Evolutionary conservation across 2,329 filamentous ascomycete genomes (phyloP), one percentile per base, ranked within the genome.

Genomic region (Taxawa tesnikishii): DNA sequence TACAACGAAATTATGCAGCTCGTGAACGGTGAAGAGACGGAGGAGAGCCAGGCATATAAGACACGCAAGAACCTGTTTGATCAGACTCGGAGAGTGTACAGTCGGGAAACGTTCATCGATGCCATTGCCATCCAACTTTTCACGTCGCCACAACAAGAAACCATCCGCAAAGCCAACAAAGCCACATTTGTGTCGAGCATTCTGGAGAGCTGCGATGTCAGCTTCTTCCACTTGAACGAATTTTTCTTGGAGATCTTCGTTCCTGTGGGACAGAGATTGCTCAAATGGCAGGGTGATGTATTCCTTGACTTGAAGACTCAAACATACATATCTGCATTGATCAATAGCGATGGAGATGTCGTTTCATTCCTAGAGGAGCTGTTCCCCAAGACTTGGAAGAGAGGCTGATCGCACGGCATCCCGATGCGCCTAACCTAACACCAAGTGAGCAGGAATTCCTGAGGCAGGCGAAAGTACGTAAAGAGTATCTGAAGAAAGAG

Each of bases 261-360:
- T 6, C 68, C 71, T 1, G 65, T 73, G 33, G 69, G 70, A 15
- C 64, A 63, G 23, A 60, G 68, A 8, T 49, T 79, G 14, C 53
- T 73, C 13, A 73, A 74, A 43, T 69, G 67, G 38, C 72, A 76
- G 43, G 71, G 69, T 2, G 63, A 67, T 10, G 55, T 79, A 15
- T 75, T 69, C 42, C 59, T 79, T 10, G 73, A 78, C 39, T 54
- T 79, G 12, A 79, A 79, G 53, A 78, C 75, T 2, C 75, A 79
- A 48, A 72, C 73, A 10, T 79, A 75, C 44, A 72, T 79, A 34
- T 72, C 71, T 4, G 68, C 70, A 4, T 60, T 74, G 45, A 66
- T 70, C 41, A 69, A 66, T 43, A 65, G 64, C 26, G 65, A 73
- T 33, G 64, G 62, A 16, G 59, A 62, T 2, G 65, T 67, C 29